A percentile compares a stretch with the other conserved stretches of the same genome.
Conservation (phyloP, 176 grass and related monocot genomes). For the Canna indica region DNA sequence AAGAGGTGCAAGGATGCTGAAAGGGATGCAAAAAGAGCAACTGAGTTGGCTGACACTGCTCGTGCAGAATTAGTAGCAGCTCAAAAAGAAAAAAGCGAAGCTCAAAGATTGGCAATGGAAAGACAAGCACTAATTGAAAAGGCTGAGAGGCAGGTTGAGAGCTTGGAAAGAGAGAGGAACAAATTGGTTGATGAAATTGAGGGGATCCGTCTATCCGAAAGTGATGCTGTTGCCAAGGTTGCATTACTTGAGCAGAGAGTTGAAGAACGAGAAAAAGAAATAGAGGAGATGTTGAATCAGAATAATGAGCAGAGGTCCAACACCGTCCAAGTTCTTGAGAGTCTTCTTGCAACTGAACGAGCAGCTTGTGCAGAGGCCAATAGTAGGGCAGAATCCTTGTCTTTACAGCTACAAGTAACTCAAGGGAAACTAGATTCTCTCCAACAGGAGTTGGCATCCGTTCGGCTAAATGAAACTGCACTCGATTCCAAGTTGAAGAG, state of each 20-base stretch:
- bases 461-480: conserved; percentile 67
- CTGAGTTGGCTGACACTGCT: conserved; percentile 72
- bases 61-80: conserved; percentile 49
- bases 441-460: conserved; percentile 79
- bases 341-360: conserved; percentile 59
- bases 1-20: conserved; percentile 87
- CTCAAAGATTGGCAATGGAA: conserved; percentile 73
- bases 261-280: conserved; percentile 78
- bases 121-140: conserved; percentile 68
- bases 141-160: conserved; percentile 61
- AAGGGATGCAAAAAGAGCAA: conserved; percentile 66
- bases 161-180: conserved; percentile 64
- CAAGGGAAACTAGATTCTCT: conserved; percentile 87
- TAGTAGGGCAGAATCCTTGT: conserved; percentile 67
- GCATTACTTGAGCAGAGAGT: conserved; percentile 62
- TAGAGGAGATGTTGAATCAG: conserved; percentile 71
- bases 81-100: conserved; percentile 86
- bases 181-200: conserved; percentile 66
- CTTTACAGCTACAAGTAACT: conserved; percentile 83
- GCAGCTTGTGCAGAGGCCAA: conserved; percentile 68
- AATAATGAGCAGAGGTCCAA: conserved; percentile 88
- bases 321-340: conserved; percentile 88
- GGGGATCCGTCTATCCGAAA: conserved; percentile 52
- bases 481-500: conserved; percentile 75
- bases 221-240: conserved; percentile 61